Evolutionary conservation across 2,329 filamentous ascomycete species (phyloP).

Genomic region (Colletotrichum zoysiae): DNA sequence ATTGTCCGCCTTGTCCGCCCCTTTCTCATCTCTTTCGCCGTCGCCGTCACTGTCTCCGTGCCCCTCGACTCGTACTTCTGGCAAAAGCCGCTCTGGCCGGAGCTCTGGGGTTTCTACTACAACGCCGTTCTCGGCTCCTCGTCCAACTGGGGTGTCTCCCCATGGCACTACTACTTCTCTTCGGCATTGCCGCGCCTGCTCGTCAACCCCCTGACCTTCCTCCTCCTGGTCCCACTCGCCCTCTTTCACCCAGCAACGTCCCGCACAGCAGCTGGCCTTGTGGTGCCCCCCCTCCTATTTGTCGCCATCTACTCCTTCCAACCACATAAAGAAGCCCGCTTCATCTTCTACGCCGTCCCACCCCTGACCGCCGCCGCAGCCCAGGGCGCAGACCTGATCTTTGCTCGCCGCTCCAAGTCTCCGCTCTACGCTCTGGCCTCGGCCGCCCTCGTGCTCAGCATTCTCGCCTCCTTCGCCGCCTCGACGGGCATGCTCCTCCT

Average conservation of each 20-base stretch:
- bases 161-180: conserved; percentile 88
- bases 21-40: conserved; percentile 72
- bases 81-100: conserved; percentile 90
- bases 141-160: conserved; percentile 87
- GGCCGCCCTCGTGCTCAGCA: conserved; percentile 68
- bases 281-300: conserved; percentile 78
- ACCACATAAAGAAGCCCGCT: conserved; percentile 96
- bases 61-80: conserved; percentile 93
- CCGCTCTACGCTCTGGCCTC: conserved; percentile 66
- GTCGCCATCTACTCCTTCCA: conserved; percentile 86
- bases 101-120: conserved; percentile 89
- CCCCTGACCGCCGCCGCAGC: conserved; percentile 83
- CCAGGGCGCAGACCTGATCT: conserved; percentile 78
- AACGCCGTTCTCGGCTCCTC: conserved; percentile 89
- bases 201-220: conserved; percentile 78
- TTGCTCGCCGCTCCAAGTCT: conserved; percentile 73
- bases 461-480: conserved; percentile 69
- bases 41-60: conserved; percentile 78
- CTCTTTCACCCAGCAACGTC: conserved; percentile 61
- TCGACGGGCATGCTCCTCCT: conserved; percentile 79
- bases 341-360: conserved; percentile 90
- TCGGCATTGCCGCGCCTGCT: conserved; percentile 86
- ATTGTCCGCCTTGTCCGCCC: conserved; percentile 72
- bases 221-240: conserved; percentile 67
- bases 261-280: conserved; percentile 60